phyloP scores from a whole-genome alignment of 1,139 yeast genomes.

The Lizanozyma gosingica region DNA sequence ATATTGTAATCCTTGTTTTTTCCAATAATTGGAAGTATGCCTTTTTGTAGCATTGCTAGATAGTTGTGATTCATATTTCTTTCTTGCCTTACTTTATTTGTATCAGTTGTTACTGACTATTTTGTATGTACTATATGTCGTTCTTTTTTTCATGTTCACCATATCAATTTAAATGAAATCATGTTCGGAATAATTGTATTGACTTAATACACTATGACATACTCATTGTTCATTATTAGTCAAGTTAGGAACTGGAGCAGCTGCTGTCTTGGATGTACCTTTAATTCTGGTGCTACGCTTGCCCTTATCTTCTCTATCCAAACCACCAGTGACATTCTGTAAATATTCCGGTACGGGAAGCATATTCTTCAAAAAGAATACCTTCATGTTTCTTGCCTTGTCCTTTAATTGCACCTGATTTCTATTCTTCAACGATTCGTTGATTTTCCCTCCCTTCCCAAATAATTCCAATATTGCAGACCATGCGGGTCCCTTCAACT shows the following conservation, averaged over 20 bases:
- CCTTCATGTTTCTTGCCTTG: slow-evolving; percentile 91
- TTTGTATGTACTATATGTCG: no score
- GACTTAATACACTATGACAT: slow-evolving; percentile 67
- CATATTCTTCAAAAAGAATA: slow-evolving; percentile 67
- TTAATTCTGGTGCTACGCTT: slow-evolving; percentile 15
- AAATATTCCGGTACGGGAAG: slow-evolving; percentile 71
- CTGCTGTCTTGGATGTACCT: neutral
- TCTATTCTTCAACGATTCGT: slow-evolving; percentile 77
- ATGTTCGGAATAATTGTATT: slow-evolving; percentile 8
- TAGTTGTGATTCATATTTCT: no score
- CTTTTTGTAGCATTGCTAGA: no score
- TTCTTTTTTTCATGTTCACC: no score
- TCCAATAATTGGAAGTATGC: no score
- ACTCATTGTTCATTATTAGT: slow-evolving; percentile 17
- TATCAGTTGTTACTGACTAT: no score
- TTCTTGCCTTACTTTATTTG: no score
- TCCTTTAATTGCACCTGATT: slow-evolving; percentile 89
- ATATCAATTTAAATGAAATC: no score
- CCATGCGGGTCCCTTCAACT: slow-evolving; percentile 89
- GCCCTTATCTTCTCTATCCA: slow-evolving; percentile 44
- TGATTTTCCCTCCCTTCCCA: slow-evolving; percentile 86
- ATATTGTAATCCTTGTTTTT: no score
- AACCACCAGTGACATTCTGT: slow-evolving; percentile 77
- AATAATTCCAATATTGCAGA: slow-evolving; percentile 75
- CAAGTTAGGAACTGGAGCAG: neutral